A percentile compares a stretch with the other conserved stretches of the same genome.
These are phyloP conservation scores for Arthrobotrys sinensis DNA, from an alignment of 2,329 filamentous ascomycete genomes.

Conservation along the genomic window DNA sequence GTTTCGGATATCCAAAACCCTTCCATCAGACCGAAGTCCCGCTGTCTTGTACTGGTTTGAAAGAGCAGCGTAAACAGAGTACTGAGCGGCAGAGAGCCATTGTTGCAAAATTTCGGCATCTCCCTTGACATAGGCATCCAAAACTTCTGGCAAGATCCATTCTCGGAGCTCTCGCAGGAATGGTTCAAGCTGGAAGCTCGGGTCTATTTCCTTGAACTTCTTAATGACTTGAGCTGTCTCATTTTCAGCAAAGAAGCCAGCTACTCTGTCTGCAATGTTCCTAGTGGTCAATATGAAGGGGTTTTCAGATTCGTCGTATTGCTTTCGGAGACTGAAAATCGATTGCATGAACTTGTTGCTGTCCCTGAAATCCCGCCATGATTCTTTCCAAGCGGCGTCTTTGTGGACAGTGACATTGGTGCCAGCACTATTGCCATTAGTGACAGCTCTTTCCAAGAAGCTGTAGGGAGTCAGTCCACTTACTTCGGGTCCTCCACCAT, in stretches of 20 bases:
- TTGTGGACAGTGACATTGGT: constrained; percentile 97
- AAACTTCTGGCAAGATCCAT: constrained; percentile 96
- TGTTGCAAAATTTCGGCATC: constrained; percentile 90
- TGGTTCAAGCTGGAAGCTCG: constrained; percentile 91
- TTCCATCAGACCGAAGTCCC: constrained; percentile 93
- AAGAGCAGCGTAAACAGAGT: constrained; percentile 95
- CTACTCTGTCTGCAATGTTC: constrained; percentile 92
- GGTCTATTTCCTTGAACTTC: constrained; percentile 96
- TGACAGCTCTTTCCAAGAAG: constrained; percentile 52
- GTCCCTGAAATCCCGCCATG: constrained; percentile 97
- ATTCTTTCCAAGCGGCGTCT: constrained; percentile 96
- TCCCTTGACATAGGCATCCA: constrained; percentile 98
- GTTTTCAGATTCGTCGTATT: constrained; percentile 97
- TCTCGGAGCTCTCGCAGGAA: constrained; percentile 96
- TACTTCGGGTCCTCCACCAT: constrained; percentile 90
- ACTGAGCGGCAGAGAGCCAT: constrained; percentile 97
- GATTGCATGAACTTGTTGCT: constrained; percentile 89
- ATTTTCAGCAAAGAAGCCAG: constrained; percentile 98
- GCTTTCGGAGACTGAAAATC: constrained; percentile 85
- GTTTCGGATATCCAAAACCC: constrained; percentile 93
- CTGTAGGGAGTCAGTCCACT: constrained; percentile 67
- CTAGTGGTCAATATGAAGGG: constrained; percentile 92
- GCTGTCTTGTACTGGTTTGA: constrained; percentile 95
- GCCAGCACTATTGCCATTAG: constrained; percentile 77
- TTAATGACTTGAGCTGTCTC: constrained; percentile 98